These are phyloP conservation scores for Stevia rebaudiana DNA, from an alignment of 140 eudicot species.

Conservation along the genomic window DNA sequence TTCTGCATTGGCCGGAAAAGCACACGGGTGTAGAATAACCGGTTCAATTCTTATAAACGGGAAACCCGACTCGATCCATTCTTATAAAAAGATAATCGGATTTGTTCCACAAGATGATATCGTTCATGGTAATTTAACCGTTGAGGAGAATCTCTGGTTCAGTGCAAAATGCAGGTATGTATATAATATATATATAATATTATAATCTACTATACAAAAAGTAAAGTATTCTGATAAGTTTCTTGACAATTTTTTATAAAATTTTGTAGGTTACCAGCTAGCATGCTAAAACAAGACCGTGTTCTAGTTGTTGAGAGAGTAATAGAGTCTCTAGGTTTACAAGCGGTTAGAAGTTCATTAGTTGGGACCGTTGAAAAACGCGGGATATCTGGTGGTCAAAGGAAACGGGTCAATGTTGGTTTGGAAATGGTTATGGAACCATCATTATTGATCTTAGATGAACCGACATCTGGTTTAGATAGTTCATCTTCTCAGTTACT, in stretches of 20 bases:
- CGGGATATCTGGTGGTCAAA: constrained; percentile 94
- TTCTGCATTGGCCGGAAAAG: constrained; percentile 84
- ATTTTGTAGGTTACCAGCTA: constrained; percentile 59
- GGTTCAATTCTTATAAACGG: constrained; percentile 72
- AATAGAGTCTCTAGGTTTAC: constrained; percentile 82
- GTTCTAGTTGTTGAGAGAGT: constrained; percentile 85
- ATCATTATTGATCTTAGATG: constrained; percentile 75
- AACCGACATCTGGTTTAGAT: constrained; percentile 93
- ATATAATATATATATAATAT: no score
- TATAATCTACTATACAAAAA: constrained; percentile 2
- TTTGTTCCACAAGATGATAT: constrained; percentile 97
- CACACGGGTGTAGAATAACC: constrained; percentile 68
- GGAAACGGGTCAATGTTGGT: constrained; percentile 93
- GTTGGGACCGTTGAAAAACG: constrained; percentile 97
- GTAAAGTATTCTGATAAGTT: not conserved
- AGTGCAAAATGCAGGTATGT: constrained; percentile 89
- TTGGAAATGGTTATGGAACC: constrained; percentile 95
- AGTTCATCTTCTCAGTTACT: constrained; percentile 91
- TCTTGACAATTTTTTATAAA: constrained; percentile 2
- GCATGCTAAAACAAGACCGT: constrained; percentile 65
- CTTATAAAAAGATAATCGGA: constrained; percentile 69
- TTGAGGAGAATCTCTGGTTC: constrained; percentile 93
- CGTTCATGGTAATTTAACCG: constrained; percentile 78
- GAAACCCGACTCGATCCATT: constrained; percentile 62
- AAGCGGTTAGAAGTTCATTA: constrained; percentile 62